Percentiles rank a stretch among this genome's conserved stretches.
phyloP scores from a whole-genome alignment of 2,329 filamentous ascomycete species.

The Lachnellula occidentalis region DNA sequence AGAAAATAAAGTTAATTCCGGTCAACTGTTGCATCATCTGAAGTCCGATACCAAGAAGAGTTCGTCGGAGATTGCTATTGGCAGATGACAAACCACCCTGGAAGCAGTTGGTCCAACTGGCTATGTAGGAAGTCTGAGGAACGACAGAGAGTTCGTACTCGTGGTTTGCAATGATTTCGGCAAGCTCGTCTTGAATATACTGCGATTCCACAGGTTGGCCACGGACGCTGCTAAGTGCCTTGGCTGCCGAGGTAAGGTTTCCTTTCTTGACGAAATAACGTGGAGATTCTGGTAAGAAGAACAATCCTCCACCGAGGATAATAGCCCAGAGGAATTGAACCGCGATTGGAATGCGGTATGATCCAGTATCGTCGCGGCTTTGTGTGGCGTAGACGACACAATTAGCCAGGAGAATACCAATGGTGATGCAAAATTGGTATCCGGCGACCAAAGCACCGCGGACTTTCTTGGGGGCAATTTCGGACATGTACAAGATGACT shows the following conservation, averaged over 20 bases:
- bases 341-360: conserved; percentile 75
- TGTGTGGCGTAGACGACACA: conserved; percentile 70
- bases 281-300: conserved; percentile 78
- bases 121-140: conserved; percentile 58
- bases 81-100: conserved; percentile 55
- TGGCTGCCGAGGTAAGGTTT: conserved; percentile 57
- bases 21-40: conserved; percentile 75
- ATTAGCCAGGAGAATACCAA: conserved; percentile 70
- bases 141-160: conserved; percentile 73
- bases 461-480: conserved; percentile 60
- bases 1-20: conserved; percentile 91
- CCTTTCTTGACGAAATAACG: conserved; percentile 81
- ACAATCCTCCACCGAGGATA: conserved; percentile 65
- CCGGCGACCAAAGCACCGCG: conserved; percentile 74
- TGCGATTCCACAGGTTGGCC: conserved; percentile 68
- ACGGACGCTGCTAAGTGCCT: conserved; percentile 61
- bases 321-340: conserved; percentile 78
- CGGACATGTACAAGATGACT: conserved; percentile 72
- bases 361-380: conserved; percentile 53
- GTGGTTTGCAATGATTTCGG: conserved; percentile 84
- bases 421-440: conserved; percentile 79
- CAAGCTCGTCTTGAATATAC: conserved; percentile 71
- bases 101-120: conserved; percentile 65
- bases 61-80: conserved; percentile 65
- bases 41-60: conserved; percentile 64